phyloP scores from a whole-genome alignment of 208 protist genomes.

The Trypanosomatidae sp. region DNA sequence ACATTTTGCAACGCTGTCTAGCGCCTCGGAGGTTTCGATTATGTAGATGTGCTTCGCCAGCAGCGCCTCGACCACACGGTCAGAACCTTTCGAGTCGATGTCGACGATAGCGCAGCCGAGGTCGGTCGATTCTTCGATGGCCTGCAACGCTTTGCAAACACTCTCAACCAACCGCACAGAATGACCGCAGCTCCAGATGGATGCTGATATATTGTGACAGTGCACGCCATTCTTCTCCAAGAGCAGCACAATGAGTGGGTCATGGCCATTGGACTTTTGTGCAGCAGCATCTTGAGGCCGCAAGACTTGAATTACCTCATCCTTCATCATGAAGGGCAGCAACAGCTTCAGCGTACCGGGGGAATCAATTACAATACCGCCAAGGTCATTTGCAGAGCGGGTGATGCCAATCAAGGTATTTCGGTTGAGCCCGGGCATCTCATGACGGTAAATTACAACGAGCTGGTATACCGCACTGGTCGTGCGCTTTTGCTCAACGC shows the following conservation, averaged over 20 bases:
- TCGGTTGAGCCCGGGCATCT: slow-evolving; percentile 36
- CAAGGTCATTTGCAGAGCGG: slow-evolving; percentile 47
- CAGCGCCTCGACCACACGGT: slow-evolving; percentile 48
- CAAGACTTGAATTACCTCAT: slow-evolving; percentile 34
- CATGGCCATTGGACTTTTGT: slow-evolving; percentile 34
- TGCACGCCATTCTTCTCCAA: slow-evolving; percentile 72
- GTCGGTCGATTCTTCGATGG: slow-evolving; percentile 56
- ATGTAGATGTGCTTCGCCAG: slow-evolving; percentile 56
- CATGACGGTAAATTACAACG: slow-evolving; percentile 51
- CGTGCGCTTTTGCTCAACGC: slow-evolving; percentile 51
- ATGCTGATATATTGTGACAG: slow-evolving; percentile 60
- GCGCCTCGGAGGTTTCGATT: slow-evolving; percentile 51
- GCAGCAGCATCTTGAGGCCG: slow-evolving; percentile 24
- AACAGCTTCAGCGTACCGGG: slow-evolving; percentile 40
- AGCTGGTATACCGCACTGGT: slow-evolving; percentile 60
- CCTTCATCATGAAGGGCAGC: slow-evolving; percentile 57
- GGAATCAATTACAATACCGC: slow-evolving; percentile 45
- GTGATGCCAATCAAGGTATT: slow-evolving; percentile 29
- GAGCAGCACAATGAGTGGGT: slow-evolving; percentile 56
- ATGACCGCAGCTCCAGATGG: slow-evolving; percentile 56
- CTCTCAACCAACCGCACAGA: slow-evolving; percentile 64
- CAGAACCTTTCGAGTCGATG: slow-evolving; percentile 34
- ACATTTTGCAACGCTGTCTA: slow-evolving; percentile 29
- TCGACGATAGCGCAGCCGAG: slow-evolving; percentile 72
- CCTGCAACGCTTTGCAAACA: slow-evolving; percentile 52